Conservation (phyloP, 257 asterid species). For the Solanum pinnatisectum region DNA sequence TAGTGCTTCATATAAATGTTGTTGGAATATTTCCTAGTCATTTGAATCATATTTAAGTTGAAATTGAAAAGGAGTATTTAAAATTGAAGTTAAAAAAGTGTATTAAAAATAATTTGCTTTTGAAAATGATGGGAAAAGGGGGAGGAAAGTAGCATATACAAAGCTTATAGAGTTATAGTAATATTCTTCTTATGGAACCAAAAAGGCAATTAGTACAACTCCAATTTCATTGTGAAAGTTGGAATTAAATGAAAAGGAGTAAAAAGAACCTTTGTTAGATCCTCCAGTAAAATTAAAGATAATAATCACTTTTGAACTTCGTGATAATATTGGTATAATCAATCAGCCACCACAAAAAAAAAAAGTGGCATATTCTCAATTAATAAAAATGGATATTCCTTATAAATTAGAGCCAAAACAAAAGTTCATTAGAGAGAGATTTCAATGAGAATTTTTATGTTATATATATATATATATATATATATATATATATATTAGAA, state of each 20-base stretch:
- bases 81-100: neutral
- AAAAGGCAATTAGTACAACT: neutral
- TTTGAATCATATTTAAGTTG: neutral
- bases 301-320: neutral
- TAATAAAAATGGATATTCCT: neutral
- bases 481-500: too few species aligned
- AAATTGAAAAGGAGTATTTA: neutral
- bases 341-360: neutral
- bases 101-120: neutral
- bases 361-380: neutral
- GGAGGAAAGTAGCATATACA: neutral
- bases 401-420: neutral
- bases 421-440: neutral
- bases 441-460: neutral
- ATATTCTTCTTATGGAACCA: neutral
- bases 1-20: neutral
- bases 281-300: neutral
- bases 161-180: neutral
- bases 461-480: too few species aligned
- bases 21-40: neutral
- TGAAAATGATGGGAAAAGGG: neutral
- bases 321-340: neutral
- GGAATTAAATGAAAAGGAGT: neutral
- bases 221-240: neutral
- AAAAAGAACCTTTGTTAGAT: neutral